phyloP scores from a whole-genome alignment of 2,329 filamentous ascomycete genomes.

The Pseudocercospora macadamiae region DNA sequence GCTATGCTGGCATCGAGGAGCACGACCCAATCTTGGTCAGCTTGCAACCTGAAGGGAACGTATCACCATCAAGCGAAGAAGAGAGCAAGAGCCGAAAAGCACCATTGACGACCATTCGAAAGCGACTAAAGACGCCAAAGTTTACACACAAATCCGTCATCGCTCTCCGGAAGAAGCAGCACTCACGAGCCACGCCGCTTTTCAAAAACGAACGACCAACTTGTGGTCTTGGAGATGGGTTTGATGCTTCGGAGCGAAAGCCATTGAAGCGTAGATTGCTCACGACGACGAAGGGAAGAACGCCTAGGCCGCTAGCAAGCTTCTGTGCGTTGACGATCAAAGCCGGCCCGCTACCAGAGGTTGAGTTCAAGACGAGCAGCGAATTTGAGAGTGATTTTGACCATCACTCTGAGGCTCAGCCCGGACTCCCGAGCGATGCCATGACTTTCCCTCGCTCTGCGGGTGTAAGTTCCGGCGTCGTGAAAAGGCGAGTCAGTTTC shows the following conservation, averaged over 20 bases:
- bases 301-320: conserved; percentile 8
- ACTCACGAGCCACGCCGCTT: conserved; percentile 12
- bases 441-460: background rate
- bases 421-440: too few relatives aligned
- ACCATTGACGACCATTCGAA: conserved; percentile 28
- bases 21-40: conserved; percentile 26
- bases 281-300: background rate
- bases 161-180: conserved; percentile 19
- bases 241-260: conserved; percentile 23
- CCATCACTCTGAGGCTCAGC: too few relatives aligned
- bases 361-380: conserved; percentile 25
- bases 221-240: conserved; percentile 26
- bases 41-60: conserved; percentile 2
- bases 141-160: conserved; percentile 26
- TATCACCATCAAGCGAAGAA: conserved; percentile 4
- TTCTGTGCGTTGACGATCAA: conserved; percentile 25
- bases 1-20: conserved; percentile 1
- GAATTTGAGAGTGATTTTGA: conserved; percentile 16
- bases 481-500: conserved; percentile 24
- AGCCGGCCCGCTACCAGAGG: conserved; percentile 33
- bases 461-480: background rate
- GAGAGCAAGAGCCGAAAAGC: conserved; percentile 5
- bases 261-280: background rate
- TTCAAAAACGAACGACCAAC: background rate
- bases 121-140: conserved; percentile 26